Conservation (phyloP, 2,329 filamentous ascomycete genomes). For the Phyllosticta capitalensis region DNA sequence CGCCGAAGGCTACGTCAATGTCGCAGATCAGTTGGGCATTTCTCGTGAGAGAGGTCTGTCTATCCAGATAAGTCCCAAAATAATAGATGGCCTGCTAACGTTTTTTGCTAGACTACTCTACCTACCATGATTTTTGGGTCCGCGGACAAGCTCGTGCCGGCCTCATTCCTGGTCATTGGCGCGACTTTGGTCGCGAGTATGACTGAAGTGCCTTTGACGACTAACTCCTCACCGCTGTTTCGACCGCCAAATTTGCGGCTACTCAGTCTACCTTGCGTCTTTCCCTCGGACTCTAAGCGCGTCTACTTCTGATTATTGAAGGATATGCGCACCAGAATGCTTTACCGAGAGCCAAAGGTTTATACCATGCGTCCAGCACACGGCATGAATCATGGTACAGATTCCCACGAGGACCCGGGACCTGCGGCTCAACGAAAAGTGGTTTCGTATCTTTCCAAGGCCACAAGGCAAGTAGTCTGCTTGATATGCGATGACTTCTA, state of each 20-base stretch:
- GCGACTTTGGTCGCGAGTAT: neutral
- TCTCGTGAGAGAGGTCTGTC: constrained; percentile 40
- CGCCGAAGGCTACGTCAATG: constrained; percentile 52
- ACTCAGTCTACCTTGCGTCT: neutral
- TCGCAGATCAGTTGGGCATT: constrained; percentile 52
- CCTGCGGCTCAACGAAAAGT: neutral
- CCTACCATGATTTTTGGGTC: constrained; percentile 16
- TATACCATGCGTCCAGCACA: neutral
- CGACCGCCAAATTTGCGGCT: neutral
- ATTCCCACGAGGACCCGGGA: neutral
- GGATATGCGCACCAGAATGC: neutral
- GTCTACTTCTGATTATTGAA: neutral
- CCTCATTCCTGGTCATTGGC: neutral
- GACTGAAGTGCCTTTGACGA: neutral
- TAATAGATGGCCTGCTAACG: neutral
- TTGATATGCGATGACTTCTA: neutral
- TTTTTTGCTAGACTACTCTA: constrained; percentile 13
- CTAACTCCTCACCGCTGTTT: neutral
- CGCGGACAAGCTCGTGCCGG: constrained; percentile 8
- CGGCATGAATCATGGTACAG: neutral
- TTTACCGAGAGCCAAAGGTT: neutral
- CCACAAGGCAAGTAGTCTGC: too few species aligned
- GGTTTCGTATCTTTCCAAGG: neutral
- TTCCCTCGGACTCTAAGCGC: neutral
- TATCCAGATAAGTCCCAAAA: neutral